These are phyloP conservation scores for Collybiopsis confluens DNA, from an alignment of 768 basidiomycete genomes.

Conservation along the genomic window DNA sequence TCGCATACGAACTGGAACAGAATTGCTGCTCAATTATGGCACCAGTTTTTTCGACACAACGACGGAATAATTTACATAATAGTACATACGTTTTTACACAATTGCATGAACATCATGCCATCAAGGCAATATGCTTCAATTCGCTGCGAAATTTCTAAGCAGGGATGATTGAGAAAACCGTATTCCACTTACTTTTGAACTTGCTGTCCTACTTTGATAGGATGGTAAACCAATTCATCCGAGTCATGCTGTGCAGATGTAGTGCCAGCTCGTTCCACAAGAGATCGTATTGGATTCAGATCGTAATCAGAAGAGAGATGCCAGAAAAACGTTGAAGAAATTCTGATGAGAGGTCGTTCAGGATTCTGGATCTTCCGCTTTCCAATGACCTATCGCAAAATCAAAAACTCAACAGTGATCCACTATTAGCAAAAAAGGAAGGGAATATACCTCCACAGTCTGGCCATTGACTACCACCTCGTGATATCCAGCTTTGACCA, in stretches of 20 bases:
- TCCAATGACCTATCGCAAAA: constrained; percentile 60
- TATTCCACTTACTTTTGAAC: constrained; percentile 63
- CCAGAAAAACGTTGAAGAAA: constrained; percentile 97
- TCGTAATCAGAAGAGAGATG: constrained; percentile 85
- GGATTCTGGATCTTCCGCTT: constrained; percentile 54
- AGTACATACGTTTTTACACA: too few relatives aligned
- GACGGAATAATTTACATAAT: not conserved
- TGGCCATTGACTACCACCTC: constrained; percentile 84
- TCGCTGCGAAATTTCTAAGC: constrained; percentile 43
- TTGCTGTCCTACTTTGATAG: constrained; percentile 87
- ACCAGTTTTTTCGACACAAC: not conserved
- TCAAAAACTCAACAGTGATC: not conserved
- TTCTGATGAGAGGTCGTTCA: constrained; percentile 86
- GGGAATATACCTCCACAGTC: constrained; percentile 54
- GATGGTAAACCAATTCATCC: constrained; percentile 48
- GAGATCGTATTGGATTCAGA: constrained; percentile 56
- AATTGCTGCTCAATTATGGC: not conserved
- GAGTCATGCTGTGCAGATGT: constrained; percentile 31
- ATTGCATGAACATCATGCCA: constrained; percentile 43
- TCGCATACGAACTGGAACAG: constrained; percentile 4
- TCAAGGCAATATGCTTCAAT: constrained; percentile 74
- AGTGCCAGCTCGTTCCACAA: constrained; percentile 46
- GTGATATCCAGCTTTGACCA: constrained; percentile 91
- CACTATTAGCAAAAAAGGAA: not conserved
- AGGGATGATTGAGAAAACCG: constrained; percentile 1